Evolutionary conservation across 768 basidiomycete species (phyloP), one percentile per base, ranked within the genome.

Genomic region (Pholiota microspora): DNA sequence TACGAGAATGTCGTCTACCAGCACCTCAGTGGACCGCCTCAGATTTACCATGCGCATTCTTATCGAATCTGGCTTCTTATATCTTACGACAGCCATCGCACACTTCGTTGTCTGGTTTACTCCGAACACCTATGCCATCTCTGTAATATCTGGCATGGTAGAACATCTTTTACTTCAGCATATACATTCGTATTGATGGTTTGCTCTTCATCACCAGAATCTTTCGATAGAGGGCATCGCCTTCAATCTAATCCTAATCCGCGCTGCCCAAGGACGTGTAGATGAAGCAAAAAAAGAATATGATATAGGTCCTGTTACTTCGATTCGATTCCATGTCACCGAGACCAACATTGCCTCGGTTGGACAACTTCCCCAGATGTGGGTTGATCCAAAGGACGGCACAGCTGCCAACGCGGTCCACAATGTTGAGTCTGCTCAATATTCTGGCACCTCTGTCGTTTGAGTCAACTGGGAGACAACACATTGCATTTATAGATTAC

Each of bases 231-330:
- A 51, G 2, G 63, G 61, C n/a, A 61, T 62, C 15, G 59, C 61
- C 0, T 64, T 64, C 53, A 62, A 66, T 32, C 54, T 66, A 3
- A 64, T 66, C 24, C 47, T 63, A 15, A 62, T 62, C 4, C 49
- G 58, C 6, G 31, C 47, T 8, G 28, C 54, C 1, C 38, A 50
- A 24, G 47, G 34, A 4, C 46, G 56, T 2, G 48, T 42, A 10
- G 40, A 21, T 9, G 40, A 42, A 3, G n/a, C n/a, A n/a, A 23
- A 42, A 23, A 42, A 23, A 23, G 21, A 7, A 23, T 10, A 42
- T 4, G 21, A 42, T 8, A 7, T 42, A 23, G 40, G 40, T 10
- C 21, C 40, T 21, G 23, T 42, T 10, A 21, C 40, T 21, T 16
- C n/a, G 4, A 18, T 42, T 9, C 40, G 40, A 10, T 42, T 42